Base-by-base conservation (phyloP, 169 alveolate genomes). In the Cryptosporidium sp. region DNA sequence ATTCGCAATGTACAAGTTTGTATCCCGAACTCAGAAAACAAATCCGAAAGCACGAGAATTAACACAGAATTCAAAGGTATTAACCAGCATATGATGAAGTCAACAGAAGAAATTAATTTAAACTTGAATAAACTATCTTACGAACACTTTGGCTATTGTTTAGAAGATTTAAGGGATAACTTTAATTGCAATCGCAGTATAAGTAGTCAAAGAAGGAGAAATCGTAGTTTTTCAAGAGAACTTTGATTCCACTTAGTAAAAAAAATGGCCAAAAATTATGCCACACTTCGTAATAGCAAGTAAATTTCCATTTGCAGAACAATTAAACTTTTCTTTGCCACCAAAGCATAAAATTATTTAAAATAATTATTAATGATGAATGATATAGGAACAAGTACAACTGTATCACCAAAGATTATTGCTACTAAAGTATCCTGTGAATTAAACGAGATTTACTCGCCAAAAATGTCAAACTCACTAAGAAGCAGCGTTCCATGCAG, bases 191-290 rank as follows among this genome's bases (percentile, higher is more conserved):
- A 29, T 3, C 2, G 18, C 16, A 16, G 8, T 31, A 67, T 37
- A 8, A n/a, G 21, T 9, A 18, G 31, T 14, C 3, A 65, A 10
- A 70, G n/a, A 43, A 70, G 65, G 18, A 70, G 84, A 70, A 23
- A 43, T 48, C 59, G 84, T 0, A 70, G 84, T 45, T 70, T 70
- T 16, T 70, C 84, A 45, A 70, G 84, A 43, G 58, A 45, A 29
- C 12, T 70, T 23, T 65, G 3, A 65, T 35, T 16, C 55, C 21
- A 12, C 0, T 65, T 4, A 12, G 31, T 26, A n/a, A 55, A 55
- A 21, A 41, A 55, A 55, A 55, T 23, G 9, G 39, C 18, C 3
- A 9, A 55, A 52, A 52, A 37, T 65, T 65, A 33, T 65, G 50
- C 71, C 71, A 65, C 71, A 65, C 71, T 21, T 26, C 2, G 1